Base-by-base conservation (phyloP, 164 flowering plant species). In the Euptelea pleiosperma region DNA sequence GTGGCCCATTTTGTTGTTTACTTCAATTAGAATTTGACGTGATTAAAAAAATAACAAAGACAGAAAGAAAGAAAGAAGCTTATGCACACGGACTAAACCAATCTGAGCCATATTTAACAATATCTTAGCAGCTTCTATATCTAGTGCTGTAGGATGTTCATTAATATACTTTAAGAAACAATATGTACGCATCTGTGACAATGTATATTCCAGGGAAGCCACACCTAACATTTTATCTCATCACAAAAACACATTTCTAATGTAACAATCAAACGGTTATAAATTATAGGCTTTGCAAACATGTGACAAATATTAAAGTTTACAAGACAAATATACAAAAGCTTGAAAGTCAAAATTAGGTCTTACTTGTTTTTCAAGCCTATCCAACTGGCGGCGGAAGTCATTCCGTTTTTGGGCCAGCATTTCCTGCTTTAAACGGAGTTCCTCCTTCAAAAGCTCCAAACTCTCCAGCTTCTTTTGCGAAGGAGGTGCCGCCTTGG, bases 351-450 rank as follows among this genome's bases (percentile, higher is more conserved):
- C 7, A 19, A 56, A 42, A 56, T 6, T 36, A 49, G 43, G 31
- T 19, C 62, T 75, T 70, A 91, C 98, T 64, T 86, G 88, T 75
- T 85, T 89, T 71, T 82, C 78, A 61, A 90, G 80, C 64, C 73
- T 86, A 60, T 76, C 72, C 77, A 93, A 75, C 74, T 78, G 73
- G 14, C 74, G 90, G 29, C 77, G 72, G 70, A 90, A 90, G 59
- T 82, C 92, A 74, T 72, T 86, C 30, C 94, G 82, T 70, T 87
- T 92, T 74, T 77, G 84, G 39, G 84, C 96, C 68, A 92, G 79
- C 84, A 85, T 62, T 70, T 87, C 91, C 77, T 84, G 98, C 71
- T 91, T 93, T 70, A 75, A 75, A 24, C 96, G 96, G 9, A 90
- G 80, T 62, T 89, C 95, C 69, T 87, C 96, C 73, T 83, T 90